A percentile compares a stretch with the other conserved stretches of the same genome.
Conservation (phyloP, 1,284 basidiomycete genomes). For the Fistulinella staudtii region DNA sequence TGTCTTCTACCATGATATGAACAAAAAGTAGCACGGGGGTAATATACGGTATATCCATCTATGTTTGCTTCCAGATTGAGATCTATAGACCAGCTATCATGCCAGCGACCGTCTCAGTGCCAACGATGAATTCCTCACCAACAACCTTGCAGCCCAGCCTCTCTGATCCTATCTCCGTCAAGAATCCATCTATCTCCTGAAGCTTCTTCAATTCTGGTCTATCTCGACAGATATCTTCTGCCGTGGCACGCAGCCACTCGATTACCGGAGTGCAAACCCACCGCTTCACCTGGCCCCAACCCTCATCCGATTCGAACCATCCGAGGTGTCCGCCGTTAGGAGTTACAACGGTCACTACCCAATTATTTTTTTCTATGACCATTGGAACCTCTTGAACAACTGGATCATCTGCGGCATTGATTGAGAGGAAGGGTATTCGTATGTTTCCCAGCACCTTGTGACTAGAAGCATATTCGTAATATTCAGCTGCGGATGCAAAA, state of each 20-base stretch:
- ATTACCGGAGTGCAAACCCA: conserved; percentile 74
- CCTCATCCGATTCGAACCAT: conserved; percentile 74
- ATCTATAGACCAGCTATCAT: conserved; percentile 42
- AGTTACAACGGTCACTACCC: conserved; percentile 74
- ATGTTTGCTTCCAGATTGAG: conserved; percentile 10
- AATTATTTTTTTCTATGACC: conserved; percentile 54
- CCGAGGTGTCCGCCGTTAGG: conserved; percentile 89
- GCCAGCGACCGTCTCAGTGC: conserved; percentile 36
- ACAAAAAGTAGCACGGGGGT: conserved; percentile 10
- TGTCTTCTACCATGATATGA: not conserved
- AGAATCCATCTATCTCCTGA: conserved; percentile 53
- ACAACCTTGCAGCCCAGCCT: conserved; percentile 43
- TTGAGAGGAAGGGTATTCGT: conserved; percentile 70
- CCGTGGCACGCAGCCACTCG: conserved; percentile 67
- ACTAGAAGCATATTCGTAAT: conserved; percentile 74
- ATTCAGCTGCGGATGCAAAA: conserved; percentile 70
- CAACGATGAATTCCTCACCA: conserved; percentile 37
- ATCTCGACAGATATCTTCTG: conserved; percentile 47
- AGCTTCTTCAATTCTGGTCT: conserved; percentile 29
- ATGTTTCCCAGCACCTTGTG: conserved; percentile 55
- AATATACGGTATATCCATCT: conserved; percentile 14
- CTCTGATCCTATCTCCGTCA: conserved; percentile 45
- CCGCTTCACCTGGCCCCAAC: conserved; percentile 45
- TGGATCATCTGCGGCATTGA: conserved; percentile 93
- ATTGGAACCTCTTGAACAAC: conserved; percentile 66